These are phyloP conservation scores for Rosa hybrid DNA, from an alignment of 331 rosid species.

Conservation along the genomic window DNA sequence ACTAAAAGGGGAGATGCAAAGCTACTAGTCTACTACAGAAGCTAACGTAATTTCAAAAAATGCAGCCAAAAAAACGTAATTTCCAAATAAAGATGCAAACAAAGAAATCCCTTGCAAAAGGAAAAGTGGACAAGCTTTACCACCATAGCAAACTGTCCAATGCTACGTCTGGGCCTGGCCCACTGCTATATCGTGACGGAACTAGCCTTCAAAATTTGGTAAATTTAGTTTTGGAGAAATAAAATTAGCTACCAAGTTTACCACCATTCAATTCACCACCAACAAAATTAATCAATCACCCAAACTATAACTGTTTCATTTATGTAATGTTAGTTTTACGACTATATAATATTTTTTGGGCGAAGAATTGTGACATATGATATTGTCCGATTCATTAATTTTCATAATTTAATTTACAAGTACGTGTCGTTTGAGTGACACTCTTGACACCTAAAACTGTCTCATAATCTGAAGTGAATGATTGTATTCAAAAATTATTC, in stretches of 20 bases:
- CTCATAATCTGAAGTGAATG: too few species aligned
- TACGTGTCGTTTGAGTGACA: too few species aligned
- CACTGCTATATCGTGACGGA: background rate
- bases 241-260: background rate
- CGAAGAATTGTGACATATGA: too few species aligned
- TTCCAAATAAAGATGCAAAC: background rate
- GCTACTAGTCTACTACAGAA: background rate
- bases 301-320: background rate
- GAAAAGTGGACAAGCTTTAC: slow-evolving; percentile 8
- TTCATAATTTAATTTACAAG: too few species aligned
- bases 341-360: background rate
- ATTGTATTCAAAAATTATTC: too few species aligned
- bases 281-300: background rate
- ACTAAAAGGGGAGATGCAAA: background rate
- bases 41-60: background rate
- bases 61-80: slow-evolving; percentile 2
- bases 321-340: background rate
- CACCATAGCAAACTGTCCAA: background rate
- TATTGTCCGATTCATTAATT: too few species aligned
- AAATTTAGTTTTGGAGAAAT: background rate
- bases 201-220: background rate
- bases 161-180: background rate
- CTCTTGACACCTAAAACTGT: too few species aligned
- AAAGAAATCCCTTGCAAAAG: slow-evolving; percentile 7
- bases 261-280: background rate